phyloP scores from a whole-genome alignment of 148 eudicot species.

The Euryodendron excelsum region DNA sequence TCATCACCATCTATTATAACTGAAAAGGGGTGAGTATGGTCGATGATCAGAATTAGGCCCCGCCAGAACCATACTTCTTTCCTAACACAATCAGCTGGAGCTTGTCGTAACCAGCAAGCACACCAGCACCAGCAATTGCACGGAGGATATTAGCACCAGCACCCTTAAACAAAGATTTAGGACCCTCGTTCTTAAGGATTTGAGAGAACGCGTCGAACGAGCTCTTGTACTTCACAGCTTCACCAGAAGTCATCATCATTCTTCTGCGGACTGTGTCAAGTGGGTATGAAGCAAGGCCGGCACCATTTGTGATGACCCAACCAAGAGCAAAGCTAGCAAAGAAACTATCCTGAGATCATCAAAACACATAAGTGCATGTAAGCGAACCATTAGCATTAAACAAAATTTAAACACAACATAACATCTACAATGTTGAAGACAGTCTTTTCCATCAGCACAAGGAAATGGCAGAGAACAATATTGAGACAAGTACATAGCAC shows the following conservation, averaged over 20 bases:
- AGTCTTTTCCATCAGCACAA: no score
- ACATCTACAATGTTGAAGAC: no score
- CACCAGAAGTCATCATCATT: constrained; percentile 89
- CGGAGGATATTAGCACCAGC: constrained; percentile 86
- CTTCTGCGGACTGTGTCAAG: constrained; percentile 74
- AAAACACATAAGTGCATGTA: constrained; percentile 1
- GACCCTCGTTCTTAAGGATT: constrained; percentile 72
- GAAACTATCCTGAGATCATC: constrained; percentile 60
- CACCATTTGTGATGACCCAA: constrained; percentile 66
- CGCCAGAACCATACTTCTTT: constrained; percentile 73
- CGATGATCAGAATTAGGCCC: constrained; percentile 42
- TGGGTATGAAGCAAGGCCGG: constrained; percentile 75
- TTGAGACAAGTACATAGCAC: no score
- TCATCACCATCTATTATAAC: constrained; percentile 47
- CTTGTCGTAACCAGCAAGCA: constrained; percentile 80
- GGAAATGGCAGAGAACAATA: not conserved
- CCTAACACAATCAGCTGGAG: constrained; percentile 73
- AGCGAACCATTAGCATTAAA: not conserved
- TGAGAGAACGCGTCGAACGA: constrained; percentile 66
- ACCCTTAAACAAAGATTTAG: constrained; percentile 79
- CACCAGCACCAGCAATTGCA: constrained; percentile 86
- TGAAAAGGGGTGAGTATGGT: not conserved
- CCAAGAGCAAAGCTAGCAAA: constrained; percentile 73
- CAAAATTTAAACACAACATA: no score
- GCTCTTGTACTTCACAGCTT: constrained; percentile 78